phyloP scores from a whole-genome alignment of 495 filamentous ascomycete genomes.

The Antarctomyces pellizariae region DNA sequence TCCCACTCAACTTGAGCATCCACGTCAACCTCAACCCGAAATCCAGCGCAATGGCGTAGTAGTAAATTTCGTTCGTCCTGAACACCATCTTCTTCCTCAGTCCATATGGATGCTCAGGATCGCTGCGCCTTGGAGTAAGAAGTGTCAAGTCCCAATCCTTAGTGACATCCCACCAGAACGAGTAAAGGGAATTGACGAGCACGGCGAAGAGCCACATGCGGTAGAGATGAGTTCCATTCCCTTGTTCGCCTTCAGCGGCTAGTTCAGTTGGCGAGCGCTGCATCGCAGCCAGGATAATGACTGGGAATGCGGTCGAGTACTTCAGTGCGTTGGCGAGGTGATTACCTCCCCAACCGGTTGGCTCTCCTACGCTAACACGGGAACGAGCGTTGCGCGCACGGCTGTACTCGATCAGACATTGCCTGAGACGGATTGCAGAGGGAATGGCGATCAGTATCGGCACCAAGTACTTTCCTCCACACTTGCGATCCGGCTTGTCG shows the following conservation, averaged over 20 bases:
- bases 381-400: conserved; percentile 34
- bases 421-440: conserved; percentile 63
- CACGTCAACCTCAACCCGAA: conserved; percentile 70
- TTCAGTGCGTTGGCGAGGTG: conserved; percentile 86
- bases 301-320: conserved; percentile 78
- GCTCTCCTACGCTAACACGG: conserved; percentile 5
- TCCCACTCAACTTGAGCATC: conserved; percentile 61
- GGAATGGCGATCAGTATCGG: conserved; percentile 65
- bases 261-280: conserved; percentile 34
- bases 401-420: conserved; percentile 73
- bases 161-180: conserved; percentile 93
- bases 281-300: conserved; percentile 54
- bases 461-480: conserved; percentile 50
- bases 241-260: conserved; percentile 6
- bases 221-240: conserved; percentile 19
- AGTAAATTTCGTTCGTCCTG: conserved; percentile 46
- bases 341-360: conserved; percentile 44
- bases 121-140: conserved; percentile 29
- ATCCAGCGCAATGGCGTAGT: conserved; percentile 57
- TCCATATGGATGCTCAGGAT: conserved; percentile 47
- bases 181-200: conserved; percentile 65
- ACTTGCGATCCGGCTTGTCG: conserved; percentile 52
- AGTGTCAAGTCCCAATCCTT: conserved; percentile 92
- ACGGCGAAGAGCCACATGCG: conserved; percentile 34
- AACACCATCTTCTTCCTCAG: conserved; percentile 53